Evolutionary conservation across 805 yeast species (phyloP).

Genomic region (Kodamaea jinghongensis): DNA sequence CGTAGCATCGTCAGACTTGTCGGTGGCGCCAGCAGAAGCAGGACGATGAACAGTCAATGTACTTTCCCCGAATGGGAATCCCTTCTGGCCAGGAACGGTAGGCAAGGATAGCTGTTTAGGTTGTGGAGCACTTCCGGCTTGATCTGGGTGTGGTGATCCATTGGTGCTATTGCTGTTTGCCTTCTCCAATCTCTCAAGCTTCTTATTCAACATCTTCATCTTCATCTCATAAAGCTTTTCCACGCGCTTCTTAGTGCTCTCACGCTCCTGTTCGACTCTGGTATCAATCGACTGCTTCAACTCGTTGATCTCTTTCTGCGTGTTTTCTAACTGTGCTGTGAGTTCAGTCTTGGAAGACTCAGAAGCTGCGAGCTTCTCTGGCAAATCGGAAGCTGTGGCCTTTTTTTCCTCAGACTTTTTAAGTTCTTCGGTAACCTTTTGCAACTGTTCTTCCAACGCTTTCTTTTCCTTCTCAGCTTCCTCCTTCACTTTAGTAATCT

Average conservation of each 20-base stretch:
- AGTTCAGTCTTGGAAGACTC: background rate
- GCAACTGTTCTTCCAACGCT: slow-evolving; percentile 4
- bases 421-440: slow-evolving; percentile 14
- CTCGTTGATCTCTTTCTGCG: slow-evolving; percentile 8
- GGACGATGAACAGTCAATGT: slow-evolving; percentile 35
- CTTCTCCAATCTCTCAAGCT: slow-evolving; percentile 48
- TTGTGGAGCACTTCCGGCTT: background rate
- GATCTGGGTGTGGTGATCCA: background rate
- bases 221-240: slow-evolving; percentile 60
- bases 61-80: slow-evolving; percentile 25
- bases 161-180: background rate
- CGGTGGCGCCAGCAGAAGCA: slow-evolving; percentile 11
- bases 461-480: slow-evolving; percentile 20
- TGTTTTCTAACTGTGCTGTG: slow-evolving; percentile 1
- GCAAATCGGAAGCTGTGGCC: slow-evolving; percentile 3
- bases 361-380: slow-evolving; percentile 7
- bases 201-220: slow-evolving; percentile 51
- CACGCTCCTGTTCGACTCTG: slow-evolving; percentile 22
- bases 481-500: slow-evolving; percentile 9
- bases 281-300: slow-evolving; percentile 2
- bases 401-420: slow-evolving; percentile 12
- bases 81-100: slow-evolving; percentile 7
- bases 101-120: background rate
- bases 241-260: slow-evolving; percentile 47
- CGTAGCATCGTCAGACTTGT: slow-evolving; percentile 3